A percentile compares a stretch with the other conserved stretches of the same genome.
Evolutionary conservation across 2,329 filamentous ascomycete genomes (phyloP).

Genomic region (Aschersonia sp.): DNA sequence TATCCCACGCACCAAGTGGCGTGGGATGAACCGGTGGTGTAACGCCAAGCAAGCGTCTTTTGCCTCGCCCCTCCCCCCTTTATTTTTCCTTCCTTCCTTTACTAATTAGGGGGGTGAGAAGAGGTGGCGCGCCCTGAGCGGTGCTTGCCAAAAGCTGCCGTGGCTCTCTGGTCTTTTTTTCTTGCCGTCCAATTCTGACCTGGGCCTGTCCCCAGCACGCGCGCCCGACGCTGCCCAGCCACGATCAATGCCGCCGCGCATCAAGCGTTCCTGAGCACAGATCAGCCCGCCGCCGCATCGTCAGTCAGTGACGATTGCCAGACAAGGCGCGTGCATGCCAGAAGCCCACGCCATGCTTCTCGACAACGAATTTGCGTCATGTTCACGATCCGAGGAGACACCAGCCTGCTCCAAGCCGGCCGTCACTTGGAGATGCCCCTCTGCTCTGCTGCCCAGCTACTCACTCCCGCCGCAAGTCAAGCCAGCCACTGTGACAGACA

Average conservation of each 20-base stretch:
- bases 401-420: too few relatives aligned
- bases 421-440: too few relatives aligned
- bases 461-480: too few relatives aligned
- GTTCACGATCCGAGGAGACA: background rate
- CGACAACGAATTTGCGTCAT: background rate
- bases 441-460: too few relatives aligned
- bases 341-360: background rate
- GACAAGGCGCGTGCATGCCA: background rate
- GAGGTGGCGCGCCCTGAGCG: background rate
- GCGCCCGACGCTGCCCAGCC: too few relatives aligned
- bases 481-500: too few relatives aligned
- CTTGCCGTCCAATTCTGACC: background rate
- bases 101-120: too few relatives aligned
- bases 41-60: slow-evolving; percentile 1
- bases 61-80: background rate
- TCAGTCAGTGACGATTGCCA: background rate
- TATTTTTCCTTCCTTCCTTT: background rate
- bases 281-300: background rate
- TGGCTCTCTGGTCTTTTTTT: background rate
- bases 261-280: background rate
- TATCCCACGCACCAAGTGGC: background rate
- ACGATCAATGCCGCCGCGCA: too few relatives aligned
- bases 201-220: too few relatives aligned
- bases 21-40: slow-evolving; percentile 3
- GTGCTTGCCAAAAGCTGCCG: background rate